phyloP scores from a whole-genome alignment of 2,329 filamentous ascomycete genomes.

The Thelonectria olida region DNA sequence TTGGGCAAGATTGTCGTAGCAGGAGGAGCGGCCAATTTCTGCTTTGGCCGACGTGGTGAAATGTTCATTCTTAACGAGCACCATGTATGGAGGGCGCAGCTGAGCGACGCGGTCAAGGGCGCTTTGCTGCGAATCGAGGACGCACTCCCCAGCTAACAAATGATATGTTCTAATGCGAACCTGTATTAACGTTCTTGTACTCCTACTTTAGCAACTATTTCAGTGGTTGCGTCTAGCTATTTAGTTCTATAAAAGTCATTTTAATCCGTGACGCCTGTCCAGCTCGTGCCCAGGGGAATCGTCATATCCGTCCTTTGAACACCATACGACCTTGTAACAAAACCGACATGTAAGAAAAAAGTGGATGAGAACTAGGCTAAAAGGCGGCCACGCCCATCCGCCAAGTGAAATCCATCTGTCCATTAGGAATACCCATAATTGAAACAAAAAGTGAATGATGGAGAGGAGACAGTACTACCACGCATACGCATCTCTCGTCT shows the following conservation, averaged over 20 bases:
- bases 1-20: constrained; percentile 55
- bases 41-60: constrained; percentile 53
- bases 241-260: background rate
- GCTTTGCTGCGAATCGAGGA: constrained; percentile 28
- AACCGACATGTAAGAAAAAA: no score
- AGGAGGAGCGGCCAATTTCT: constrained; percentile 57
- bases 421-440: no score
- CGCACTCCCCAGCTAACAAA: background rate
- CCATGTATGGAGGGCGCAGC: constrained; percentile 49
- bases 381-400: no score
- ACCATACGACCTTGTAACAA: no score
- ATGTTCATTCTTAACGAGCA: constrained; percentile 59
- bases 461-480: background rate
- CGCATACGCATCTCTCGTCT: constrained; percentile 30
- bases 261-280: background rate
- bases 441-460: background rate
- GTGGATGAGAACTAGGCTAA: no score
- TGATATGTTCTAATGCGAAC: background rate
- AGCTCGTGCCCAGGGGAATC: background rate
- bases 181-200: background rate
- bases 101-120: constrained; percentile 23
- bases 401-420: background rate
- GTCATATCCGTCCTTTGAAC: background rate
- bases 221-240: background rate
- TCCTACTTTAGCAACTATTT: background rate